Base-by-base conservation (phyloP, 2,329 filamentous ascomycete genomes). In the Clonostachys rhizophaga region DNA sequence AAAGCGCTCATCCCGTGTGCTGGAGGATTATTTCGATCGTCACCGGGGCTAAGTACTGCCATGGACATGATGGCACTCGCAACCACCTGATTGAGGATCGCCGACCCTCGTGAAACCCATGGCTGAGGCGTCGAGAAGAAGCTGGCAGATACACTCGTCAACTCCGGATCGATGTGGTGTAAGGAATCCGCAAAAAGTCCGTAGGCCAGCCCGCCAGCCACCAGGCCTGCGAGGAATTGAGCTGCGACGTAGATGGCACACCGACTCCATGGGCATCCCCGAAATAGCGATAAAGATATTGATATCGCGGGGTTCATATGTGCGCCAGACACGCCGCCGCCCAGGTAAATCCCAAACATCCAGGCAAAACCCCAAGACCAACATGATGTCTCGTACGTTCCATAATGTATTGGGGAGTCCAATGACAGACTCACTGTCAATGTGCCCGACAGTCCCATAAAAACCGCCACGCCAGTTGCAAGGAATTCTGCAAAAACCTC, bases 271-370 rank as follows among this genome's bases (percentile, higher is more conserved):
- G 65, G 65, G 14, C 68, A 69, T 0, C 64, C 64, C 5, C 66
- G 61, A 46, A 67, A 69, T 0, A 69, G 30, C 0, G 59, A 60
- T 0, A 69, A 47, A 1, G 59, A 58, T 13, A 68, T 55, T 2
- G 65, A 68, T 17, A 69, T 64, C 2, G 62, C 59, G 11, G 66
- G 66, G 39, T 68, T 62, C 53, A 60, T 60, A 43, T 62, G 60
- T 5, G 58, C 60, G 2, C 58, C 59, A 1, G 58, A 59, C 0
- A 62, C 55, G 20, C 59, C 58, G 3, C 58, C 58, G 1, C 52
- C 55, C 1, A 57, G 52, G 3, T 57, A 57, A 0, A 57, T 57
- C 2, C 55, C 55, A 30, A 57, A 55, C 53, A 55, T 57, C 55
- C 55, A 57, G 3, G 55, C 55, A 10, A 57, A 57, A 0, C 55